Percentiles rank a stretch among this genome's conserved stretches.
Conservation (phyloP, 495 filamentous ascomycete species). For the Sordaria brevicollis region DNA sequence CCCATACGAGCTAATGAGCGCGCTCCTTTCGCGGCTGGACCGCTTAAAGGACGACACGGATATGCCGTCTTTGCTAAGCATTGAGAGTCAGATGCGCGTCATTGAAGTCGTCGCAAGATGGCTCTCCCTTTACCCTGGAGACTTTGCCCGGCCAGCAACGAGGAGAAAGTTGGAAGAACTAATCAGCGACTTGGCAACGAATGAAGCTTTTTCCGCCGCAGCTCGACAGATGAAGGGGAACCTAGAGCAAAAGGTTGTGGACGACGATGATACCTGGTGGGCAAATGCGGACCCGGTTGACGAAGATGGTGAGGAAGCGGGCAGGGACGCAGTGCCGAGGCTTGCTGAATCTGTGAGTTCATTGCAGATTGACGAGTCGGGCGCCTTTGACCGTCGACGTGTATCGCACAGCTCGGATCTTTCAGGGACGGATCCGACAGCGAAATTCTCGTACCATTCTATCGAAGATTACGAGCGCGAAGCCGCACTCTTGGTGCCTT, state of each 20-base stretch:
- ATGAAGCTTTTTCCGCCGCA: slow-evolving; percentile 68
- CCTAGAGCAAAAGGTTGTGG: slow-evolving; percentile 49
- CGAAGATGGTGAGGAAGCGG: slow-evolving; percentile 26
- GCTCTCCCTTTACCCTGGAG: slow-evolving; percentile 82
- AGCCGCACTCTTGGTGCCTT: slow-evolving; percentile 55
- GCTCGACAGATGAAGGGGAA: slow-evolving; percentile 69
- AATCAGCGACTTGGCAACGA: slow-evolving; percentile 53
- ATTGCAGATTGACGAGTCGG: slow-evolving; percentile 32
- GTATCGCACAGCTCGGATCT: slow-evolving; percentile 36
- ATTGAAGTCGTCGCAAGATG: slow-evolving; percentile 79
- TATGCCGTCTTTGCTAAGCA: slow-evolving; percentile 54
- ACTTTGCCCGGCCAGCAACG: slow-evolving; percentile 77
- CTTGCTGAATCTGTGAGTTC: slow-evolving; percentile 33
- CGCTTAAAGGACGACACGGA: slow-evolving; percentile 50
- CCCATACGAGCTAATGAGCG: slow-evolving; percentile 61
- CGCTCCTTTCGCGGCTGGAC: slow-evolving; percentile 67
- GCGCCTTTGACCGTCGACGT: slow-evolving; percentile 23
- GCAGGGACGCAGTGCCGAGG: slow-evolving; percentile 3
- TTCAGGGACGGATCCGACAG: slow-evolving; percentile 23
- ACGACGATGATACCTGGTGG: slow-evolving; percentile 80
- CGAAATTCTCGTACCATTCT: slow-evolving; percentile 44
- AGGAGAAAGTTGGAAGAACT: slow-evolving; percentile 60
- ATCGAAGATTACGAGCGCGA: slow-evolving; percentile 68
- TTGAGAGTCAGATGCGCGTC: slow-evolving; percentile 69
- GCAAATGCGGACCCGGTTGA: slow-evolving; percentile 53